Evolutionary conservation across 768 basidiomycete genomes (phyloP).

Genomic region (Leccinum pellstonianum): DNA sequence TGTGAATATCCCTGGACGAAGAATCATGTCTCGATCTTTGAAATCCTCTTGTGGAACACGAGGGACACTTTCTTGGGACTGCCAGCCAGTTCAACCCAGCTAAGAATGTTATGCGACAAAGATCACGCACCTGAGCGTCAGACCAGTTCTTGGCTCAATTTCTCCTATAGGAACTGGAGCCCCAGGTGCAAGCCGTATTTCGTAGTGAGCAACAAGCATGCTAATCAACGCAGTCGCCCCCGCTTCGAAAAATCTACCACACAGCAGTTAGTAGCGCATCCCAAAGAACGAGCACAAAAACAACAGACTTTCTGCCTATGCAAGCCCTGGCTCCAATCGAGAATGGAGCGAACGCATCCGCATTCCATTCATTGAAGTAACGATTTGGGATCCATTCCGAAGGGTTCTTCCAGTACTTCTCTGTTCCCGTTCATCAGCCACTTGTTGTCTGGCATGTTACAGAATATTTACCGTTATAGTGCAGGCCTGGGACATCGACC

Average conservation of each 20-base stretch:
- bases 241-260: too few species aligned
- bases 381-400: background rate
- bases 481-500: background rate
- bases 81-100: too few species aligned
- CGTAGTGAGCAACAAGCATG: too few species aligned
- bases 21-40: too few species aligned
- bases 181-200: too few species aligned
- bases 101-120: too few species aligned
- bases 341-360: slow-evolving; percentile 1
- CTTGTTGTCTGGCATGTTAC: background rate
- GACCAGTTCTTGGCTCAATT: background rate
- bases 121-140: background rate
- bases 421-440: background rate
- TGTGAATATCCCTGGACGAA: too few species aligned
- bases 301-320: slow-evolving; percentile 1
- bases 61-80: too few species aligned
- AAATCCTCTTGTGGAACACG: too few species aligned
- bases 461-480: background rate
- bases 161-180: background rate
- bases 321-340: background rate
- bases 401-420: background rate
- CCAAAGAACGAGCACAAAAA: background rate
- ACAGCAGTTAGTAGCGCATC: too few species aligned
- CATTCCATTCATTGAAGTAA: background rate
- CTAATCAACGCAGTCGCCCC: too few species aligned